Evolutionary conservation across 2,329 filamentous ascomycete genomes (phyloP), one percentile per base, ranked within the genome.

Genomic region (Alternaria angustiovoidea): DNA sequence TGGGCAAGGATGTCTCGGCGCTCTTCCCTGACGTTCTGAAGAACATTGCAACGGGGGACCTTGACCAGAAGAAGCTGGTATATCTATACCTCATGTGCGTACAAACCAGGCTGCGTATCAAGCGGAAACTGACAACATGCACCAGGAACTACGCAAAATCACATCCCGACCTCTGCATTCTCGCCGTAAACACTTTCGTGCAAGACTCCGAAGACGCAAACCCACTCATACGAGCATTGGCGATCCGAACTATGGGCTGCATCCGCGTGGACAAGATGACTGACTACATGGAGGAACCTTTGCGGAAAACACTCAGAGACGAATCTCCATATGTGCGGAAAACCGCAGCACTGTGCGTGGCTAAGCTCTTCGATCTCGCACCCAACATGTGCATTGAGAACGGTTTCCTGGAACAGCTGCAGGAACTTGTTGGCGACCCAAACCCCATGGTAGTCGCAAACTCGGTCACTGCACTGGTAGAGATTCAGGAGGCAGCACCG

Each of bases 391-490:
- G 94, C 75, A 87, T 99, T 57, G 95, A 99, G 76, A 97, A 99
- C 71, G 95, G 95, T 46, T 99, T 99, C 79, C 81, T 99, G 49
- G 94, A 98, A 78, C 93, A 87, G 24, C 82, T 99, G 54, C 94
- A 99, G 79, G 95, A 99, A 80, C 83, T 99, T 83, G 96, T 99
- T 67, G 94, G 93, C 54, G 95, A 99, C 77, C 92, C 95, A 3
- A 99, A 99, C 78, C 95, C 95, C 3, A 99, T 98, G 94, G 95
- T 99, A 4, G 95, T 99, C 59, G 95, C 95, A 64, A 99, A 99
- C 81, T 95, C 93, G 14, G 95, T 99, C 8, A 94, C 94, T 64
- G 95, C 95, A 3, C 85, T 99, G 52, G 90, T 92, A 8, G 95
- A 99, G 77, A 99, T 99, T 74, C 86, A 86, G 70, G 94, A 99